phyloP scores from a whole-genome alignment of 78 protist species.

The Goniomonas avonlea region DNA sequence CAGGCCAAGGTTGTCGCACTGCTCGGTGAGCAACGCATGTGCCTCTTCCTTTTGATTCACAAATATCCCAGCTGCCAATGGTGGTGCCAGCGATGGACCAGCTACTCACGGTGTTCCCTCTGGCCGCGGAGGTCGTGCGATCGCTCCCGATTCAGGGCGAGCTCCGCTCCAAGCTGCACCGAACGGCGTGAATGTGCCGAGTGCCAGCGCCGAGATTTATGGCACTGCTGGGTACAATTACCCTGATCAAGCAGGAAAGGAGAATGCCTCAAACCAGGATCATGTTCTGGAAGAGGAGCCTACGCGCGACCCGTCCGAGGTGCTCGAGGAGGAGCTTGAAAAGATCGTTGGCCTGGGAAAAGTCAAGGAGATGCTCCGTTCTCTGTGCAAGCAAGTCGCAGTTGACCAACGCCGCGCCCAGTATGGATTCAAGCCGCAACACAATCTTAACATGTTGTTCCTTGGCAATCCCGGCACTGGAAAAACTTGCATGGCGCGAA shows the following conservation, averaged over 20 bases:
- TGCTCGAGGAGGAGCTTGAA: not conserved
- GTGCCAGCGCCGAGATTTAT: not conserved
- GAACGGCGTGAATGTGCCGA: too few species aligned
- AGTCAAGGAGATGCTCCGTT: slow-evolving; percentile 30
- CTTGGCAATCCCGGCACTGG: slow-evolving; percentile 35
- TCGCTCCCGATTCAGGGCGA: not conserved
- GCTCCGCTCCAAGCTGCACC: not conserved
- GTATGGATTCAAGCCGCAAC: slow-evolving; percentile 4
- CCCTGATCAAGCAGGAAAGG: not conserved
- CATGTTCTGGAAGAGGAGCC: not conserved
- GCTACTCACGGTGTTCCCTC: too few species aligned
- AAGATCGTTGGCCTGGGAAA: slow-evolving; percentile 5
- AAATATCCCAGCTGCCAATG: not conserved
- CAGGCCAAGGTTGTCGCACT: not conserved
- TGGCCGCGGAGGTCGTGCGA: not conserved
- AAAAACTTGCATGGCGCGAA: slow-evolving; percentile 28
- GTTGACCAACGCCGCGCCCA: not conserved
- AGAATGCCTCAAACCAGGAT: not conserved
- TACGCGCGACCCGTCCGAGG: not conserved
- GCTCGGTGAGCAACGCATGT: not conserved
- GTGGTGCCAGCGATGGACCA: not conserved
- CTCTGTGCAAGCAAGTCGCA: not conserved
- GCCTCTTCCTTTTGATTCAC: not conserved
- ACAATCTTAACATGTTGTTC: slow-evolving; percentile 27
- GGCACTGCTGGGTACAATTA: not conserved